Base-by-base conservation (phyloP, 176 grass and related monocot genomes). In the Chrysopogon serrulatus region DNA sequence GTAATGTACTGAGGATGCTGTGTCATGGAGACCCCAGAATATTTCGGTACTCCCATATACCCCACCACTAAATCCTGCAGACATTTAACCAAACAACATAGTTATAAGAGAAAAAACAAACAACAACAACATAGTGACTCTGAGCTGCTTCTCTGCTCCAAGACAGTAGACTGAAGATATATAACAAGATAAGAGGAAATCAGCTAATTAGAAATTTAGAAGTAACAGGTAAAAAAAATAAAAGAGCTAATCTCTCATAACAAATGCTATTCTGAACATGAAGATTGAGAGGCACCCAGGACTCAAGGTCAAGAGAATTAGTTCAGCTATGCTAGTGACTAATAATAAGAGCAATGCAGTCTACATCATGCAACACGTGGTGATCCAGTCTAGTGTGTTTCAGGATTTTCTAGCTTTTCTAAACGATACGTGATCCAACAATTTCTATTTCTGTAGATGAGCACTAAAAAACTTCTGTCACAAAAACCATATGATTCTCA, bases 1-100 rank as follows among this genome's bases (percentile, higher is more conserved):
- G 95, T 98, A 79, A 98, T 95, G 68, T 98, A 98, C 68, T 98
- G 95, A 82, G 95, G 95, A 69, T 98, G 95, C 27, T 98, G 86
- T 49, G 84, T 90, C 95, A 98, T 98, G 83, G 88, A 92, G 66
- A 98, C 36, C 33, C 95, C 92, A 44, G 92, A 36, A 76, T 93
- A 98, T 79, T 98, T 98, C 48, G 95, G 95, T 65, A 98, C 95
- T 32, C 92, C 90, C 95, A 98, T 98, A 73, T 98, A 98, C 13
- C 95, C 95, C 72, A 98, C 95, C 36, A 98, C 95, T 41, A 98
- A 93, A 88, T 98, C 95, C 95, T 98, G 82, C 80, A 90, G 64
- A 88, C n/a, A 60, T 78, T 74, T 24, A 12, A 40, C 71, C 27
- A 44, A 26, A 63, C n/a, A 62, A 24, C 31, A n/a, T n/a, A n/a